Evolutionary conservation across 176 grass and related monocot species (phyloP), one percentile per base, ranked within the genome.

Genomic region (Triticum aestivum): DNA sequence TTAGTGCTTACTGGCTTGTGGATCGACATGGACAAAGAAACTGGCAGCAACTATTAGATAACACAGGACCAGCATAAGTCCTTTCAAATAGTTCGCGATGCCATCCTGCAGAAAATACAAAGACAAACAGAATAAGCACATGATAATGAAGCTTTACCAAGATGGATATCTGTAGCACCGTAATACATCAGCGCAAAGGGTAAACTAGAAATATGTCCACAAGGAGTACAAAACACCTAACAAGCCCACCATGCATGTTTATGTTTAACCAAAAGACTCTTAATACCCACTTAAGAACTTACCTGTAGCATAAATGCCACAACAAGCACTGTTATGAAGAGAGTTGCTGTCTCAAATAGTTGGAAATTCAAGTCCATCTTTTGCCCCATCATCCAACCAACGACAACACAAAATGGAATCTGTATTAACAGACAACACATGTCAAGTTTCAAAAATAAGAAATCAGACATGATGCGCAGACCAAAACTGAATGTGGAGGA

Each of bases 301-400:
- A 95, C 96, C 96, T 98, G 96, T 37, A 98, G 84, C 96, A 98
- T 94, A 80, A 98, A 98, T 81, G 96, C 96, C 18, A 98, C 96
- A 45, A 98, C 96, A 4, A 98, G 75, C 24, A 98, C 91, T 52
- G 96, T 98, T 88, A 98, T 95, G 87, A 98, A 98, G 54, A 95
- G 96, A 45, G 89, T 91, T 78, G 93, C 87, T 51, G 96, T 98
- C 86, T 98, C 93, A 75, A 98, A 98, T 73, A 98, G 86, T 80
- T 98, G 96, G 70, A 98, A 98, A 92, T 98, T 95, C 90, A 98
- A 92, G 81, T 95, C 91, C 93, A 98, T 98, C 65, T 75, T 89
- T 64, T 92, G 85, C 61, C 90, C 89, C 96, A 95, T 98, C 27
- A 95, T 90, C 96, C 96, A 98, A 79, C 96, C 96, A 86, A 95